A percentile compares a stretch with the other conserved stretches of the same genome.
Conservation (phyloP, 2,329 filamentous ascomycete species). For the Dothideomycetes sp. region DNA sequence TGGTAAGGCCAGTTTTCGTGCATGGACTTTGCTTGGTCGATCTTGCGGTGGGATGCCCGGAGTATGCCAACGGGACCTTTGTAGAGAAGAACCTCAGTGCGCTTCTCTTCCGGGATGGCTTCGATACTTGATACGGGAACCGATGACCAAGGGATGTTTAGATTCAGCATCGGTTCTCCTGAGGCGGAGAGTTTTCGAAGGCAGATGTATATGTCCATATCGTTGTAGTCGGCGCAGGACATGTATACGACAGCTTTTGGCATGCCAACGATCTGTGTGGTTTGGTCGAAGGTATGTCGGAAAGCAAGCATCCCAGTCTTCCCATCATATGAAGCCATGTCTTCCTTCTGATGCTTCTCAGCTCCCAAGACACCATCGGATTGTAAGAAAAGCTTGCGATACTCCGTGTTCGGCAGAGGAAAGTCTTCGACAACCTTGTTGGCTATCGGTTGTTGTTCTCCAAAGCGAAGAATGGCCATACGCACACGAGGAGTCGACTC, state of each 20-base stretch:
- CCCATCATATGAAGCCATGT: too few species aligned
- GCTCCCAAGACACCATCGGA: too few species aligned
- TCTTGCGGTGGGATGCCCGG: slow-evolving; percentile 35
- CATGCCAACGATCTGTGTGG: too few species aligned
- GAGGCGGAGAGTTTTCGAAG: slow-evolving; percentile 37
- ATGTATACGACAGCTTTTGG: too few species aligned
- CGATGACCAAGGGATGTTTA: slow-evolving; percentile 40
- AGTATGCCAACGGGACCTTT: slow-evolving; percentile 36
- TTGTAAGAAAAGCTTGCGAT: slow-evolving; percentile 5
- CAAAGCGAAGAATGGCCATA: slow-evolving; percentile 31
- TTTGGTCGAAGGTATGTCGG: too few species aligned
- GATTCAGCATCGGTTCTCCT: slow-evolving; percentile 34
- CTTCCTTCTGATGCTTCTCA: too few species aligned
- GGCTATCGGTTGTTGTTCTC: slow-evolving; percentile 21
- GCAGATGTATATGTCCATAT: slow-evolving; percentile 37
- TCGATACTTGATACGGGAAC: slow-evolving; percentile 15
- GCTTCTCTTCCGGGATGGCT: slow-evolving; percentile 25
- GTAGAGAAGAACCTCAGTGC: slow-evolving; percentile 33
- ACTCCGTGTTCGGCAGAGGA: slow-evolving; percentile 3
- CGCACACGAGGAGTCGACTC: slow-evolving; percentile 37
- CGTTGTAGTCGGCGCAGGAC: too few species aligned
- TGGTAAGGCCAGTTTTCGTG: slow-evolving; percentile 26
- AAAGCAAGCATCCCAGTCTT: too few species aligned
- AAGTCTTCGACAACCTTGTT: slow-evolving; percentile 7
- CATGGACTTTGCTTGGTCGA: slow-evolving; percentile 19